These are phyloP conservation scores for Sarocladium kiliense DNA, from an alignment of 2,329 filamentous ascomycete species.

Conservation along the genomic window DNA sequence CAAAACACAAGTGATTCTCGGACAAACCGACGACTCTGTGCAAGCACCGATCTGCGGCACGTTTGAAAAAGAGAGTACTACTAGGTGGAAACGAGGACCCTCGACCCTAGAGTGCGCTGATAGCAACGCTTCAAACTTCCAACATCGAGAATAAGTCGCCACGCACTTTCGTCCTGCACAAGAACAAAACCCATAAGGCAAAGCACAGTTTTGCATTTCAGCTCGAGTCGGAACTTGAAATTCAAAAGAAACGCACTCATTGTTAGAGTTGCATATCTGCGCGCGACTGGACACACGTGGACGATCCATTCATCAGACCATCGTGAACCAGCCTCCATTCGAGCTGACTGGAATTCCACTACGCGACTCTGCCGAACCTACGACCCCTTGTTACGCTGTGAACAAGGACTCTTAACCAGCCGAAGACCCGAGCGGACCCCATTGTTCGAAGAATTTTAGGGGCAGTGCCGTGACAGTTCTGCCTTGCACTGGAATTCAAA, in stretches of 20 bases:
- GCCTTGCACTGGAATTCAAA: slow-evolving; percentile 19
- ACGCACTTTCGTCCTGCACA: too few relatives aligned
- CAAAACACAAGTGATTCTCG: not conserved
- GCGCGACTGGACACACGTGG: slow-evolving; percentile 6
- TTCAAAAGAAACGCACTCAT: not conserved
- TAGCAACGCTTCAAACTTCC: not conserved
- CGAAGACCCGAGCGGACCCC: not conserved
- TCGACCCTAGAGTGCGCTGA: not conserved
- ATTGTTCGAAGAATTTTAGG: slow-evolving; percentile 1
- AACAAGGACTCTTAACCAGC: slow-evolving; percentile 1
- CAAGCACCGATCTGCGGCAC: not conserved
- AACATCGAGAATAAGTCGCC: too few relatives aligned
- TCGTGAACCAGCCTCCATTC: not conserved
- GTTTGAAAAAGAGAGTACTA: not conserved
- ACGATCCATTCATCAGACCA: not conserved
- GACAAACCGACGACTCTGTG: not conserved
- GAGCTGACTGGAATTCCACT: not conserved
- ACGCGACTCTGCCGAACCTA: slow-evolving; percentile 1
- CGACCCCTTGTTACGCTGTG: slow-evolving; percentile 1
- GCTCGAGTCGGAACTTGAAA: not conserved
- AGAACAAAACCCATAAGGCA: too few relatives aligned
- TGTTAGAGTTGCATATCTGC: slow-evolving; percentile 2
- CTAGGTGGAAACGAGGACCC: not conserved
- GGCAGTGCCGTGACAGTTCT: not conserved
- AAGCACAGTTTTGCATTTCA: not conserved